Base-by-base conservation (phyloP, 2,329 filamentous ascomycete species). In the Blastomyces parvus region DNA sequence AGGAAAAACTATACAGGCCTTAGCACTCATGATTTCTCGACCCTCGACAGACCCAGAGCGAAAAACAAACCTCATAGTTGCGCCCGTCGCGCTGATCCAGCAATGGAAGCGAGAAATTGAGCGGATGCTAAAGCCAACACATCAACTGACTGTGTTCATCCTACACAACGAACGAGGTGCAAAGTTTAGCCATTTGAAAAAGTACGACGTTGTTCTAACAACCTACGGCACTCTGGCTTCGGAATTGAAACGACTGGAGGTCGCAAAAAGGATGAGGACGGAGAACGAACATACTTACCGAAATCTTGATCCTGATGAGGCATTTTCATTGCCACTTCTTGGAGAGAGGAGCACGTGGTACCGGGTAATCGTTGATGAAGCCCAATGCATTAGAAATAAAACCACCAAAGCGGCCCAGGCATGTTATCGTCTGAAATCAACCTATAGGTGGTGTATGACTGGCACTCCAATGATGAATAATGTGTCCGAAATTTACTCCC, bases 391-490 rank as follows among this genome's bases (percentile, higher is more conserved):
- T 78, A 93, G 93, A 77, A 93, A 92, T 70, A 83, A 83, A 63
- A 80, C 77, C 50, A 87, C 88, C 0, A 83, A 84, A 66, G 77
- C 81, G 5, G 83, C 88, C 1, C 80, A 81, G 66, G 88, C 84
- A 4, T 84, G 84, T 38, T 83, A 79, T 67, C 73, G 76, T 13
- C 74, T 94, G 19, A 76, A 82, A 64, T 79, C 88, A 17, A 79
- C 77, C 44, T 84, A 88, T 70, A 82, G 89, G 58, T 86, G 89
- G 78, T 91, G 88, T 70, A 83, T 93, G 73, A 90, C 87, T 42
- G 90, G 90, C 33, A 94, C 90, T 0, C 90, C 90, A 0, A 91
- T 93, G 88, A 94, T 94, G 88, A 96, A 96, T 69, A 85, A 82
- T 14, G 85, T 93, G 2, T 80, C 84, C 30, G 92, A 97, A 69